Evolutionary conservation across 2,329 filamentous ascomycete genomes (phyloP), one percentile per base, ranked within the genome.

Genomic region (Epichloe gansuensis): DNA sequence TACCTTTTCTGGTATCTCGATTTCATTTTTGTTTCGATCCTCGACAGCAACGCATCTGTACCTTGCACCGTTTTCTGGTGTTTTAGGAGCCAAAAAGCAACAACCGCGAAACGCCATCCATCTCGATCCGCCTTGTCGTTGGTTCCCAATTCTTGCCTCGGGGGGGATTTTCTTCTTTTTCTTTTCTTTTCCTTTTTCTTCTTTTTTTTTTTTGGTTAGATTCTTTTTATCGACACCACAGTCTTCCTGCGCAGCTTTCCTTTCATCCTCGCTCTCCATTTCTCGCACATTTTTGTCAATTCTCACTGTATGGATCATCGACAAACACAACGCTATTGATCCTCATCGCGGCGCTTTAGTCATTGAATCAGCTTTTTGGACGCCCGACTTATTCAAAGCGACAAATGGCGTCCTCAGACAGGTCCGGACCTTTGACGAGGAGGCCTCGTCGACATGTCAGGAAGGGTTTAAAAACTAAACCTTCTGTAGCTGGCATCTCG

Each of bases 161-260:
- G 13, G 36, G 15, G 38, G 3, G 2, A 21, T 21, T 13, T 42
- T 56, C 53, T 57, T 57, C 53, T 53, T 54, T 53, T 57, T 57
- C 53, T 53, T 54, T n/a, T n/a, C n/a, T 23, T 44, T 34, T 23
- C 4, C 4, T 36, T 39, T 4, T 59, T 68, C 64, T 64, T 61
- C 9, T 21, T 13, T 15, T 40, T 40, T 56, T 35, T 60, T 67
- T 65, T 64, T 62, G 62, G 58, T 61, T 65, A 65, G 62, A 60
- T 60, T 58, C 56, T 61, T 54, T 57, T 62, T 52, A 56, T 55
- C 54, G 54, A 54, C 54, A 56, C 52, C 64, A 56, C 58, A 63
- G 63, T 56, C 56, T 57, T 63, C 62, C n/a, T 34, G 51, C 50
- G 40, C 50, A 59, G 54, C 57, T 55, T 53, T 40, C 13, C n/a